Evolutionary conservation across 2,329 filamentous ascomycete species (phyloP), one percentile per base, ranked within the genome.

Genomic region (Dendryphion nanum): DNA sequence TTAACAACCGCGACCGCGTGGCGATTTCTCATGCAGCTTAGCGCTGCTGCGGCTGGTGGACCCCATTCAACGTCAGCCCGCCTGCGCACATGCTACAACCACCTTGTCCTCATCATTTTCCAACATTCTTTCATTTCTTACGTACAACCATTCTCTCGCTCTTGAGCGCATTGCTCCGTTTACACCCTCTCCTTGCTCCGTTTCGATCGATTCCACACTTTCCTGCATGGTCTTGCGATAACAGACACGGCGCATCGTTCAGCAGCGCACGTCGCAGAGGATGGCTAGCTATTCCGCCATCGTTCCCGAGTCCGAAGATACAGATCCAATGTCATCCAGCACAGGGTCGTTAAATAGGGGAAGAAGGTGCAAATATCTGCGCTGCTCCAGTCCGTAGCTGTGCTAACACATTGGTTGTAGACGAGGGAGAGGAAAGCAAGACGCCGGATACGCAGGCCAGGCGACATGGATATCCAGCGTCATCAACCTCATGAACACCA

Each of bases 401-500:
- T 31, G 41, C 60, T 66, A 40, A 67, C 47, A 33, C 24, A 30
- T 16, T n/a, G n/a, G 23, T 26, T 17, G 42, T 41, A 78, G 82
- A 63, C 71, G 76, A 52, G 73, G 67, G 18, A 70, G 82, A 59
- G 79, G 77, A 47, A 82, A 84, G 55, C 89, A 89, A 69, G 81
- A 86, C 66, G 78, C 76, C 40, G 85, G 85, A 35, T 61, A 69
- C 29, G 68, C 67, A 43, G 90, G 93, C 38, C 80, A 90, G 60
- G 93, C 93, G 53, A 86, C 87, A 53, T 95, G 87, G 81, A 67
- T 85, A 37, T 95, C 89, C 71, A 95, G 90, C 63, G 85, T 93
- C 50, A 85, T 97, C 70, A 98, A 98, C 66, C 75, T 98, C 48
- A 77, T 97, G 48, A 98, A 98, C 68, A 98, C 93, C 14, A 98